phyloP scores from a whole-genome alignment of 176 grass and related monocot genomes.

The Themeda triandra region DNA sequence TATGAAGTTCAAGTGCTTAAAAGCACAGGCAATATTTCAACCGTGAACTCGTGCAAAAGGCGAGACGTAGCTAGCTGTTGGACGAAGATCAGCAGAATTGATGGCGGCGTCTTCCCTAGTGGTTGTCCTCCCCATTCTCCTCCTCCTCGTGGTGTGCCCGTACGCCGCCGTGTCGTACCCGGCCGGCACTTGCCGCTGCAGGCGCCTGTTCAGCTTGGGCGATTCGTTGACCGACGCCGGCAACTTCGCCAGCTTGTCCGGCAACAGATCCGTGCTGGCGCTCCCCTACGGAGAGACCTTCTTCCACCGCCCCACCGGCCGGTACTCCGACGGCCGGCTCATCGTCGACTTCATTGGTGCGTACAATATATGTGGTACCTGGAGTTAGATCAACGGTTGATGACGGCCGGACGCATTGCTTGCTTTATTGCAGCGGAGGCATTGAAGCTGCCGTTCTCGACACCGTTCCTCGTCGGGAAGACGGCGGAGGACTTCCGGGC shows the following conservation, averaged over 20 bases:
- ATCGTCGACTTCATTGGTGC: conserved; percentile 49
- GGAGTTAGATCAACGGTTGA: no score
- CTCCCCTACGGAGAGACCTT: conserved; percentile 63
- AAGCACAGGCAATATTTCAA: no score
- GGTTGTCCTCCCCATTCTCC: neutral
- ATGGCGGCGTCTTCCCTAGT: neutral
- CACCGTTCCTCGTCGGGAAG: conserved; percentile 46
- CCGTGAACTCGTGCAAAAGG: no score
- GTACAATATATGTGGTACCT: no score
- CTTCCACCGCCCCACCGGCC: conserved; percentile 50
- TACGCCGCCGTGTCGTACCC: neutral
- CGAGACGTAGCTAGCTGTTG: no score
- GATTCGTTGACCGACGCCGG: conserved; percentile 60
- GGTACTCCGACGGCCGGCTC: conserved; percentile 49
- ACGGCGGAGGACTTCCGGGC: conserved; percentile 30
- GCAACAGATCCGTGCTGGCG: neutral
- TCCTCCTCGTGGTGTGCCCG: neutral
- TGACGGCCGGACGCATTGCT: neutral
- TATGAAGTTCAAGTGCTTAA: no score
- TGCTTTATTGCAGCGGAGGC: conserved; percentile 36
- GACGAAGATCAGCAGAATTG: neutral
- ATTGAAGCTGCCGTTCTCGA: conserved; percentile 29
- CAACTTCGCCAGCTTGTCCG: conserved; percentile 15
- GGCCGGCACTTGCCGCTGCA: conserved; percentile 19
- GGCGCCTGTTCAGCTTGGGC: conserved; percentile 51